These are phyloP conservation scores for Tolypocladium paradoxum DNA, from an alignment of 2,329 filamentous ascomycete genomes.

Conservation along the genomic window DNA sequence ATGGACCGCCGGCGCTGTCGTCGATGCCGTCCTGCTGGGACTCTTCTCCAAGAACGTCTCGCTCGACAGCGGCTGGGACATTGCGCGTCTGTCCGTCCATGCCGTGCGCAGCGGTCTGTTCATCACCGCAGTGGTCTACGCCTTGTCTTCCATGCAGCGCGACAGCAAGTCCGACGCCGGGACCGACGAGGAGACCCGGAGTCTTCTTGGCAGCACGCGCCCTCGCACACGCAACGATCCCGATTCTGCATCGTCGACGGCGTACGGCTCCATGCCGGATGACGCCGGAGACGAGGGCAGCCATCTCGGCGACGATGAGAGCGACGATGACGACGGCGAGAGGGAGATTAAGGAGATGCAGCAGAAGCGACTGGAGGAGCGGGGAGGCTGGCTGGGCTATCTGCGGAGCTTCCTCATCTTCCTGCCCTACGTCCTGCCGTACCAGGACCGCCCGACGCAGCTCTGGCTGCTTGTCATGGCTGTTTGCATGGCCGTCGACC, in stretches of 20 bases:
- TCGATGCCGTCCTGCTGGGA: constrained; percentile 1
- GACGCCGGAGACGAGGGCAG: constrained; percentile 3
- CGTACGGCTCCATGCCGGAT: constrained; percentile 1
- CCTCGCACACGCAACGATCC: not conserved
- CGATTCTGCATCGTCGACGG: not conserved
- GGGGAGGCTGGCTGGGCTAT: constrained; percentile 20
- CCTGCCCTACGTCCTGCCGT: constrained; percentile 18
- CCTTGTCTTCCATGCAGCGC: not conserved
- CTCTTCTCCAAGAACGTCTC: not conserved
- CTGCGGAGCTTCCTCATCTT: constrained; percentile 19
- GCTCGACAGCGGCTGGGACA: not conserved
- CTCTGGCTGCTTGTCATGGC: constrained; percentile 14
- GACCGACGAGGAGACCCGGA: constrained; percentile 1
- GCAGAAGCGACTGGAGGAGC: constrained; percentile 14
- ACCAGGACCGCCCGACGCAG: constrained; percentile 19
- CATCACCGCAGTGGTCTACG: not conserved
- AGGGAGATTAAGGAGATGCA: constrained; percentile 14
- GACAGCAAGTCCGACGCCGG: not conserved
- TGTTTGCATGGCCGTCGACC: constrained; percentile 9
- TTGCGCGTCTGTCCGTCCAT: not conserved
- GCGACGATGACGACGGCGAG: constrained; percentile 8
- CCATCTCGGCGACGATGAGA: constrained; percentile 9
- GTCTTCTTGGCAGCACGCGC: not conserved
- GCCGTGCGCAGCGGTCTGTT: not conserved
- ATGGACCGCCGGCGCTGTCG: constrained; percentile 3